These are phyloP conservation scores for Aspergillus ustus DNA, from an alignment of 2,329 filamentous ascomycete species.

Conservation along the genomic window DNA sequence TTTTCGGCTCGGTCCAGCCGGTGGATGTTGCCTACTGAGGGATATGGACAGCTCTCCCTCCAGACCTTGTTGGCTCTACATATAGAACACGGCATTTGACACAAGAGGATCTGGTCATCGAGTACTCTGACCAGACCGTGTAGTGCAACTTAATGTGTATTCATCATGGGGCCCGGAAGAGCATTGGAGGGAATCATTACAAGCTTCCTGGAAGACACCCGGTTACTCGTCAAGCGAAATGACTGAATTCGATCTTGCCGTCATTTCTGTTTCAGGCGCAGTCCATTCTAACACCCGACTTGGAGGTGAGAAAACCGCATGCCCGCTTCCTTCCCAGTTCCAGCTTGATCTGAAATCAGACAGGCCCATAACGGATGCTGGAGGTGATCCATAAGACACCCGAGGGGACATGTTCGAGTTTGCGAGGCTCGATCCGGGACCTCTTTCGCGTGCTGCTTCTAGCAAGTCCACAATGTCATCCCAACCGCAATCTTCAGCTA, in stretches of 20 bases:
- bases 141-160: too few relatives aligned
- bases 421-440: not conserved
- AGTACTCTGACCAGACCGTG: too few relatives aligned
- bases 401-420: not conserved
- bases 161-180: too few relatives aligned
- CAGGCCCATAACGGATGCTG: not conserved
- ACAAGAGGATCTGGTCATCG: too few relatives aligned
- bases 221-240: not conserved
- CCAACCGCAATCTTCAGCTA: constrained; percentile 9
- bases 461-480: constrained; percentile 9
- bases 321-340: not conserved
- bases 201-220: not conserved
- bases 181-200: not conserved
- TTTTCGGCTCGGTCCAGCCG: not conserved
- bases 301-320: not conserved
- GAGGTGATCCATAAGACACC: not conserved
- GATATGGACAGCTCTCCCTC: too few relatives aligned
- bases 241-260: not conserved
- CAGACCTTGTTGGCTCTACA: too few relatives aligned
- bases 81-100: too few relatives aligned
- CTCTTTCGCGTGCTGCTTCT: not conserved
- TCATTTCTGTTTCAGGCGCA: not conserved
- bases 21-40: not conserved
- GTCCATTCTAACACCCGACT: not conserved
- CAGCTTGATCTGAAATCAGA: not conserved